Evolutionary conservation across 768 basidiomycete genomes (phyloP).

Genomic region (Pleurotus citrinopileatus): DNA sequence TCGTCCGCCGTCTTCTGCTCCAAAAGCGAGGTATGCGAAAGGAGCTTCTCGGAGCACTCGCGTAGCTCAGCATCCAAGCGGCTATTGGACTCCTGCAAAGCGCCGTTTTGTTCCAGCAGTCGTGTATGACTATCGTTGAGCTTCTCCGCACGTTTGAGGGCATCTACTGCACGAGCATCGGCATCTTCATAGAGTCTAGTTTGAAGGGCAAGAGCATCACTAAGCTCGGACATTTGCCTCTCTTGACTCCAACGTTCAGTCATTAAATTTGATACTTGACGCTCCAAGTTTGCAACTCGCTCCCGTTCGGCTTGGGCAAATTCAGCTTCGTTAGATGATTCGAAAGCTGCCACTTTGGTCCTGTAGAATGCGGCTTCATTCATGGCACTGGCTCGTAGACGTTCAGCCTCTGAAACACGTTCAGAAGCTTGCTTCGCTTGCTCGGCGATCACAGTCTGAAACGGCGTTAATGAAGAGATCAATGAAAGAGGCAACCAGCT

Average conservation of each 20-base stretch:
- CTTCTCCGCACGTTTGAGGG: conserved; percentile 70
- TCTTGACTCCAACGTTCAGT: conserved; percentile 65
- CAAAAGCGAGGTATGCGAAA: conserved; percentile 68
- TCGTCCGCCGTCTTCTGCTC: conserved; percentile 83
- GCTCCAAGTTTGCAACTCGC: conserved; percentile 72
- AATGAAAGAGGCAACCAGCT: too few relatives aligned
- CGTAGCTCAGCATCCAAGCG: conserved; percentile 62
- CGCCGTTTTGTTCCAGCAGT: conserved; percentile 59
- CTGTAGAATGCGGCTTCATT: conserved; percentile 97
- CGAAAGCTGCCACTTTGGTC: conserved; percentile 88
- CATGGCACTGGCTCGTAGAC: conserved; percentile 69
- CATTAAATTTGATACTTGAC: conserved; percentile 57
- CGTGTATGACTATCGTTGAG: conserved; percentile 69
- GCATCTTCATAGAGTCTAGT: conserved; percentile 77
- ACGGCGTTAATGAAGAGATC: too few relatives aligned
- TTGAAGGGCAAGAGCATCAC: conserved; percentile 71
- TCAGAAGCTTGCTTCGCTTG: conserved; percentile 79
- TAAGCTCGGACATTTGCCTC: conserved; percentile 68
- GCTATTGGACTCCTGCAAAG: conserved; percentile 64
- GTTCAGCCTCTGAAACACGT: conserved; percentile 76
- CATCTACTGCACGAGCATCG: conserved; percentile 73
- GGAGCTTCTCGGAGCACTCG: conserved; percentile 73
- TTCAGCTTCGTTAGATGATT: conserved; percentile 65
- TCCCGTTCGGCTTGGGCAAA: conserved; percentile 72
- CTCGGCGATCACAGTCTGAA: conserved; percentile 65